phyloP scores from a whole-genome alignment of 257 asterid species.

The Voacanga thouarsii region DNA sequence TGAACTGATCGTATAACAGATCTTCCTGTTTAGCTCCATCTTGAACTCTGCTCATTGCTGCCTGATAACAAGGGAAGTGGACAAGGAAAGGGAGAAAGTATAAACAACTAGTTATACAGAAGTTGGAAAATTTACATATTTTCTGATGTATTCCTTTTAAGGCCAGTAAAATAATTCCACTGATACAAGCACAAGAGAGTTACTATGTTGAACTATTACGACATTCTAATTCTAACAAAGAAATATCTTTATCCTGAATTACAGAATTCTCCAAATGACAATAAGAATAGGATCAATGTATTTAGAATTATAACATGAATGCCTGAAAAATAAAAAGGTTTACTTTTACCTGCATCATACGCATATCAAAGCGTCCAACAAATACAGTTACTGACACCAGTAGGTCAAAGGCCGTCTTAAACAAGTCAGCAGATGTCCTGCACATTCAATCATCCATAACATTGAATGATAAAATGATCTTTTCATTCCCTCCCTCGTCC shows the following conservation, averaged over 20 bases:
- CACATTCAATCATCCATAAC: slow-evolving; percentile 27
- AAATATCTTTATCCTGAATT: neutral
- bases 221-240: neutral
- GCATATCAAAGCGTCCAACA: slow-evolving; percentile 99
- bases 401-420: slow-evolving; percentile 96
- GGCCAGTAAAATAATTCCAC: neutral
- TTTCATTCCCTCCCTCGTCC: slow-evolving; percentile 1
- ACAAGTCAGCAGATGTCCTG: slow-evolving; percentile 98
- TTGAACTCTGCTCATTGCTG: slow-evolving; percentile 91
- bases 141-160: neutral
- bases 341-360: slow-evolving; percentile 93
- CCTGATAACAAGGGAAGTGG: slow-evolving; percentile 36
- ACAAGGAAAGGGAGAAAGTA: neutral
- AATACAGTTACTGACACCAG: slow-evolving; percentile 94
- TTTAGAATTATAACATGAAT: neutral
- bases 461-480: neutral
- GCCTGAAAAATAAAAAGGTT: neutral
- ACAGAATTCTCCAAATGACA: neutral
- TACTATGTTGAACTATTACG: neutral
- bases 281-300: neutral
- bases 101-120: neutral
- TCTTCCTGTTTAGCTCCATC: slow-evolving; percentile 76
- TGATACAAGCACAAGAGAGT: neutral
- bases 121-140: neutral
- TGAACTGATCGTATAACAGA: slow-evolving; percentile 83